Evolutionary conservation across 2,329 filamentous ascomycete genomes (phyloP).

Genomic region (Exophiala phaeomuriformis): DNA sequence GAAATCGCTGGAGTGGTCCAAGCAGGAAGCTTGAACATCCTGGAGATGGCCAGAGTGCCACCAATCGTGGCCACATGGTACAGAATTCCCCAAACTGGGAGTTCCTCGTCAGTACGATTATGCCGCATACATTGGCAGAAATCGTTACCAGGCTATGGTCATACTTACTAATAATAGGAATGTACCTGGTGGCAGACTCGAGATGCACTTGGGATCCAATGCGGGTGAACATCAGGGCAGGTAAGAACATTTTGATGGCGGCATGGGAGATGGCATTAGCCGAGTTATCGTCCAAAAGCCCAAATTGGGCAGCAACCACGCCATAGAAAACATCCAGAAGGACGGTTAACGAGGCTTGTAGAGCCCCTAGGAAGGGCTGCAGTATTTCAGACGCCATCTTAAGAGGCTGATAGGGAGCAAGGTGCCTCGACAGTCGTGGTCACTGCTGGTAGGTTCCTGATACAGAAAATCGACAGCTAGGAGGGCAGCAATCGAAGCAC

Average conservation of each 20-base stretch:
- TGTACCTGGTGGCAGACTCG: constrained; percentile 44
- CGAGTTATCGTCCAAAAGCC: constrained; percentile 40
- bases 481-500: no score
- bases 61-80: constrained; percentile 45
- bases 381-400: constrained; percentile 11
- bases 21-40: constrained; percentile 42
- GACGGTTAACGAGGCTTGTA: constrained; percentile 49
- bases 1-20: constrained; percentile 49
- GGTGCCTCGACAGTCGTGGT: no score
- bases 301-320: constrained; percentile 44
- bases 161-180: constrained; percentile 41
- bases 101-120: not conserved
- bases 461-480: no score
- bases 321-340: constrained; percentile 48
- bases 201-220: constrained; percentile 45
- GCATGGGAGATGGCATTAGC: constrained; percentile 47
- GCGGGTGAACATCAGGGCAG: constrained; percentile 47
- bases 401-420: not conserved
- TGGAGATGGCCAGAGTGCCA: constrained; percentile 38
- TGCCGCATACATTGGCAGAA: not conserved
- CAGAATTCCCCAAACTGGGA: constrained; percentile 43
- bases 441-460: no score
- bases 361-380: constrained; percentile 42
- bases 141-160: not conserved
- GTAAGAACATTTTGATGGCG: constrained; percentile 48